phyloP scores from a whole-genome alignment of 1,284 basidiomycete genomes.

The Microbotryum saponariae region DNA sequence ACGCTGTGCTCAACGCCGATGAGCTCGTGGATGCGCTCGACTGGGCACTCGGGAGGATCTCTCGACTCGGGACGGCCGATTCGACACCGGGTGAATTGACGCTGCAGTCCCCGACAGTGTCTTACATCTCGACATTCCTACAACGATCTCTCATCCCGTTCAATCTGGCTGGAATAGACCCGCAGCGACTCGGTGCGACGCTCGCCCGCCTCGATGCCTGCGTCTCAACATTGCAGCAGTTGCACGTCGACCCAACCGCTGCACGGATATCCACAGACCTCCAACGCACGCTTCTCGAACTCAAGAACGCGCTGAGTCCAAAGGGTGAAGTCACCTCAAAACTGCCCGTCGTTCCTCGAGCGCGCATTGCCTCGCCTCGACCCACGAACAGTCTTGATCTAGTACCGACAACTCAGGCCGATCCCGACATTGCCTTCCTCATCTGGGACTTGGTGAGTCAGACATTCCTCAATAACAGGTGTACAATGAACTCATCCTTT shows the following conservation, averaged over 20 bases:
- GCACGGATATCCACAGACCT: neutral
- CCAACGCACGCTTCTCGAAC: neutral
- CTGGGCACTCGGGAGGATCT: slow-evolving; percentile 1
- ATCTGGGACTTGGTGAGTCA: slow-evolving; percentile 1
- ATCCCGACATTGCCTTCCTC: slow-evolving; percentile 6
- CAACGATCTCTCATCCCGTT: neutral
- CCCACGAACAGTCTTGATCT: neutral
- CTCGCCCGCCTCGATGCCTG: too few relatives aligned
- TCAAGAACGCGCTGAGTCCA: neutral
- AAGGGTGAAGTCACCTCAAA: too few relatives aligned
- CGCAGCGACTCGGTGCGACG: too few relatives aligned
- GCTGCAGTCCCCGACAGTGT: neutral
- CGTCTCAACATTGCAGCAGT: neutral
- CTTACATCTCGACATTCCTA: neutral
- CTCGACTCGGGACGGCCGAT: neutral
- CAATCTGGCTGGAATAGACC: too few relatives aligned
- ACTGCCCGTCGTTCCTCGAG: neutral
- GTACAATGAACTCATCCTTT: neutral
- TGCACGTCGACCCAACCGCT: neutral
- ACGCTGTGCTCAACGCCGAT: neutral
- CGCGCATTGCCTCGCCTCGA: neutral
- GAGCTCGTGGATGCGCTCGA: neutral
- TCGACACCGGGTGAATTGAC: neutral
- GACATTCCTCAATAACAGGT: too few relatives aligned
- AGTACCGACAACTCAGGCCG: neutral